Evolutionary conservation across 257 asterid genomes (phyloP).

Genomic region (Solanum tarijense): DNA sequence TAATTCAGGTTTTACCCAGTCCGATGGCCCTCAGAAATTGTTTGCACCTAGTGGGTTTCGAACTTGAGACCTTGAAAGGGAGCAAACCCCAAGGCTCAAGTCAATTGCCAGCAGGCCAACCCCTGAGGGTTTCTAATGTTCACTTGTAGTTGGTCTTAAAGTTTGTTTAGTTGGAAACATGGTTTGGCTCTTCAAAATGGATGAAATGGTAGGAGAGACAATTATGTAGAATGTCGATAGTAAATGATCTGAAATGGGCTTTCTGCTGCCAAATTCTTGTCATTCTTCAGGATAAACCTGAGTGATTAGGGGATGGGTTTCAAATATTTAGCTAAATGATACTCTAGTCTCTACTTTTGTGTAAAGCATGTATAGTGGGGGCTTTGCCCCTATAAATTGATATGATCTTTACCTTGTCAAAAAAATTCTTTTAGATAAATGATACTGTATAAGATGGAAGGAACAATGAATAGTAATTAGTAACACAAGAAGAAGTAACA

Average conservation of each 20-base stretch:
- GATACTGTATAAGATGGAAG: background rate
- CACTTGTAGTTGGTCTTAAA: background rate
- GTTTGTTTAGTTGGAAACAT: background rate
- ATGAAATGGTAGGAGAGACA: background rate
- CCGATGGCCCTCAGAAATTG: no score
- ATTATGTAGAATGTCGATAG: background rate
- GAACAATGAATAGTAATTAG: background rate
- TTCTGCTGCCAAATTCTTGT: background rate
- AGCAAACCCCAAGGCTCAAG: no score
- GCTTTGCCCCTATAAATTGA: background rate
- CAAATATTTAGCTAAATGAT: background rate
- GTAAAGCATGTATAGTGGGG: background rate
- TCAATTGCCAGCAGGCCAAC: no score
- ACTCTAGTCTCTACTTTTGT: background rate
- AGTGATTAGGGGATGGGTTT: background rate
- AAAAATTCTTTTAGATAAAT: background rate
- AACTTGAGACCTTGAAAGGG: no score
- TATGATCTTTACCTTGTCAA: background rate
- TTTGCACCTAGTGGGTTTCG: no score
- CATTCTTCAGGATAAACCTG: background rate
- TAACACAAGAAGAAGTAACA: background rate
- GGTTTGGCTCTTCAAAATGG: background rate
- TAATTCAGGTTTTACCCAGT: no score
- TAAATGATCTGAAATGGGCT: background rate
- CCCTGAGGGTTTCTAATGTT: no score